Conservation (phyloP, 2,329 filamentous ascomycete genomes). For the Paecilomyces dactylethromorphus region DNA sequence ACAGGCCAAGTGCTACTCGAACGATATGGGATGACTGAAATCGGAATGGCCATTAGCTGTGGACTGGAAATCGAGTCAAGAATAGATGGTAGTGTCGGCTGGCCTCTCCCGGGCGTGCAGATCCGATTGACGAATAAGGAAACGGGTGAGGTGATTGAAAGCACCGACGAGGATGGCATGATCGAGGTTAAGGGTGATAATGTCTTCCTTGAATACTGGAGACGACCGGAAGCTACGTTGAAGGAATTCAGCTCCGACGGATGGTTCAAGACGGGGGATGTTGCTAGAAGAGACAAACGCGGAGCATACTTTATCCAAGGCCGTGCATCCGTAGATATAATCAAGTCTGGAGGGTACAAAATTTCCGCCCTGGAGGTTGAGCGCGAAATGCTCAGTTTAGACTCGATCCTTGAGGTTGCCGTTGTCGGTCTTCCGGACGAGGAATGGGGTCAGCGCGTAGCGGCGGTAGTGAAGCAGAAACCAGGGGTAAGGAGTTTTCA, state of each 20-base stretch:
- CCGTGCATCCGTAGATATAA: conserved; percentile 47
- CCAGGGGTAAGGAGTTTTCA: conserved; percentile 20
- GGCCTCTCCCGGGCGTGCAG: conserved; percentile 41
- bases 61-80: conserved; percentile 32
- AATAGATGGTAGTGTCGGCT: conserved; percentile 45
- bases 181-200: conserved; percentile 38
- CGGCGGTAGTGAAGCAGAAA: conserved; percentile 43
- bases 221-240: conserved; percentile 39
- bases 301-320: conserved; percentile 49
- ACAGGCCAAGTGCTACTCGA: conserved; percentile 39
- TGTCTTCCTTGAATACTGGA: conserved; percentile 38
- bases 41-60: conserved; percentile 44
- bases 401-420: conserved; percentile 46
- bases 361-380: conserved; percentile 51
- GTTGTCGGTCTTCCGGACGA: conserved; percentile 49
- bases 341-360: conserved; percentile 52
- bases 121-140: conserved; percentile 40
- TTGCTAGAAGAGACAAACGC: conserved; percentile 26
- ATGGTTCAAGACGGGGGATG: conserved; percentile 46
- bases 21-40: conserved; percentile 46
- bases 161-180: conserved; percentile 32
- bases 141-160: conserved; percentile 23
- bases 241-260: conserved; percentile 42
- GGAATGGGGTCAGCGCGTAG: conserved; percentile 51
- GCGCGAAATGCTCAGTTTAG: conserved; percentile 44